These are phyloP conservation scores for Halophytophthora polymorphica DNA, from an alignment of 352 stramenopile genomes.

Conservation along the genomic window DNA sequence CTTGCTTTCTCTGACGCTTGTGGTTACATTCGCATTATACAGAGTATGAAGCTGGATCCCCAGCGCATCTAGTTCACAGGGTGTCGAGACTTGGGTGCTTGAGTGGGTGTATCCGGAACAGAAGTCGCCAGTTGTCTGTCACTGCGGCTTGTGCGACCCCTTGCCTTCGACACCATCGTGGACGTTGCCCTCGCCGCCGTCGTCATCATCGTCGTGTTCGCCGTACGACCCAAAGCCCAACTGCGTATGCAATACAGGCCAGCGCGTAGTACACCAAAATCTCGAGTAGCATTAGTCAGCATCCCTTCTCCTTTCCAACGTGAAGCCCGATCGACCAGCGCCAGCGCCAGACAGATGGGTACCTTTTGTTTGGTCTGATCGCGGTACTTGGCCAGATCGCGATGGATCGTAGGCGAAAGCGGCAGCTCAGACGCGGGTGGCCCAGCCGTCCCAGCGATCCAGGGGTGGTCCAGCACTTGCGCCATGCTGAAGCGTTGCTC, in stretches of 20 bases:
- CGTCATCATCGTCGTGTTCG: conserved; percentile 15
- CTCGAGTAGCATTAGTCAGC: conserved; percentile 21
- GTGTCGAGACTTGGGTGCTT: too few relatives aligned
- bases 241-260: conserved; percentile 16
- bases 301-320: neutral
- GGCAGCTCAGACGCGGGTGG: conserved; percentile 28
- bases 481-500: conserved; percentile 60
- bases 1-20: too few relatives aligned
- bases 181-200: neutral
- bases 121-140: too few relatives aligned
- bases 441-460: conserved; percentile 36
- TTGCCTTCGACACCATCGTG: too few relatives aligned
- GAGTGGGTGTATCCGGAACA: too few relatives aligned
- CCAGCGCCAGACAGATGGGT: neutral
- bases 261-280: conserved; percentile 20
- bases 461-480: conserved; percentile 69
- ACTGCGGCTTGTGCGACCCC: too few relatives aligned
- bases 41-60: too few relatives aligned
- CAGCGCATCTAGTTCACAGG: too few relatives aligned
- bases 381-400: conserved; percentile 58
- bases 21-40: too few relatives aligned
- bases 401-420: conserved; percentile 68
- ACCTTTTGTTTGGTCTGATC: conserved; percentile 59
- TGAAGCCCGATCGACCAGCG: neutral
- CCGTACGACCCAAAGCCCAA: conserved; percentile 25